Evolutionary conservation across 192 early-diverging fungal species (phyloP), one percentile per base, ranked within the genome.

Genomic region (Backusella australiensis): DNA sequence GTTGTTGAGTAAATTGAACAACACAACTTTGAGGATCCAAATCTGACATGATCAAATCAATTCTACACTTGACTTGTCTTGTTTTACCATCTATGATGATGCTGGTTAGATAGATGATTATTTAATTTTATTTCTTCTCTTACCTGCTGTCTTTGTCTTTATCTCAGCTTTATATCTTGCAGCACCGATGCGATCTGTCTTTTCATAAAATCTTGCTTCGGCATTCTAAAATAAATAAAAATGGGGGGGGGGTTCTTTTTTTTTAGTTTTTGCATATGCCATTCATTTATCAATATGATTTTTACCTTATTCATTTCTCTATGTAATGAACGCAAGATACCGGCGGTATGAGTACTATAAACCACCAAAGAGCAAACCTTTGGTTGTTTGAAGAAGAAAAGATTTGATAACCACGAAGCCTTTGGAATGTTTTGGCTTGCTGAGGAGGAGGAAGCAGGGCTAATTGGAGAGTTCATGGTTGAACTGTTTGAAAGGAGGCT

Each of bases 311-410:
- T 75, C 72, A 79, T 69, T 21, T 42, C 21, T 26, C 67, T 44
- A 49, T 74, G 78, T 34, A 79, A 56, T 34, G 78, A 59, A 32
- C 68, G 23, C 7, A 79, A 38, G 23, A 79, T 74, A 1, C 39
- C 49, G 17, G 39, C 67, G 6, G 34, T 70, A 65, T 79, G 23
- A 7, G 65, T 69, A 35, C 59, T 49, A 23, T 73, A 65, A 32
- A 79, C 39, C 14, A 73, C 67, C 23, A 79, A 52, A 4, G 72
- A 74, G 29, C 78, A 72, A 1, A 76, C 74, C 23, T 80, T 80
- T 6, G 78, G 78, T 39, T 80, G 73, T 39, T 80, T 80, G 15
- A 80, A 76, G 70, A 76, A 59, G 70, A 80, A 80, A 12, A 80
- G 74, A 35, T 75, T 71, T 19, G 34, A 59, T 11, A 80, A 63